phyloP scores from a whole-genome alignment of 2,329 filamentous ascomycete genomes.

The Epichloe glyceriae region DNA sequence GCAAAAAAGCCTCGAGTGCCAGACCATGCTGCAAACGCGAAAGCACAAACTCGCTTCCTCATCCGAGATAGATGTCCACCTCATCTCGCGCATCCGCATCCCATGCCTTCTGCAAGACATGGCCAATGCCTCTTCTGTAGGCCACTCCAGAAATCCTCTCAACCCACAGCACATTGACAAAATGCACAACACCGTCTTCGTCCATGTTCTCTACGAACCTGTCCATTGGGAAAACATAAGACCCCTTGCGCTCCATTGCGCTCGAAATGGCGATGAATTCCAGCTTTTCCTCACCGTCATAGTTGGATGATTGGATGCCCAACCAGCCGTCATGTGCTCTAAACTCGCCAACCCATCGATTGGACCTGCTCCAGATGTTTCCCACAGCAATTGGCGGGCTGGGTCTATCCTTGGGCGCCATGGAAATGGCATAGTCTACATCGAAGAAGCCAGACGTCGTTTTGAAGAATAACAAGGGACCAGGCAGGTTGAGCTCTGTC shows the following conservation, averaged over 20 bases:
- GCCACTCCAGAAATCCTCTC: slow-evolving; percentile 30
- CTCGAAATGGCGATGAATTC: slow-evolving; percentile 31
- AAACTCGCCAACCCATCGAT: slow-evolving; percentile 28
- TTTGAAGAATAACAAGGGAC: slow-evolving; percentile 26
- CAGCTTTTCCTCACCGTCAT: slow-evolving; percentile 29
- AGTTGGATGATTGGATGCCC: slow-evolving; percentile 32
- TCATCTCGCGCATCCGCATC: slow-evolving; percentile 26
- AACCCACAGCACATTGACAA: slow-evolving; percentile 34
- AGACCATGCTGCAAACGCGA: neutral
- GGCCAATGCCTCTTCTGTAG: slow-evolving; percentile 29
- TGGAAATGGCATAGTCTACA: slow-evolving; percentile 25
- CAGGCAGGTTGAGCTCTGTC: slow-evolving; percentile 21
- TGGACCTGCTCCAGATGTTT: slow-evolving; percentile 25
- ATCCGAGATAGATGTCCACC: slow-evolving; percentile 27
- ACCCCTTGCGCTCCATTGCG: slow-evolving; percentile 28
- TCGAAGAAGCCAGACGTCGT: slow-evolving; percentile 27
- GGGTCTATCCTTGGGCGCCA: slow-evolving; percentile 20
- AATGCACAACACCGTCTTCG: slow-evolving; percentile 28
- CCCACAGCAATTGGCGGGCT: slow-evolving; percentile 30
- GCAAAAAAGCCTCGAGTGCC: neutral
- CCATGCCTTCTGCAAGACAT: slow-evolving; percentile 28
- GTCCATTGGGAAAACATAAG: slow-evolving; percentile 26
- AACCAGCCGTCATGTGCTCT: slow-evolving; percentile 33
- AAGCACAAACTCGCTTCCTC: neutral
- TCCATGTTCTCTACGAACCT: slow-evolving; percentile 28